Base-by-base conservation (phyloP, 2,329 filamentous ascomycete species). In the Sporothrix globosa region DNA sequence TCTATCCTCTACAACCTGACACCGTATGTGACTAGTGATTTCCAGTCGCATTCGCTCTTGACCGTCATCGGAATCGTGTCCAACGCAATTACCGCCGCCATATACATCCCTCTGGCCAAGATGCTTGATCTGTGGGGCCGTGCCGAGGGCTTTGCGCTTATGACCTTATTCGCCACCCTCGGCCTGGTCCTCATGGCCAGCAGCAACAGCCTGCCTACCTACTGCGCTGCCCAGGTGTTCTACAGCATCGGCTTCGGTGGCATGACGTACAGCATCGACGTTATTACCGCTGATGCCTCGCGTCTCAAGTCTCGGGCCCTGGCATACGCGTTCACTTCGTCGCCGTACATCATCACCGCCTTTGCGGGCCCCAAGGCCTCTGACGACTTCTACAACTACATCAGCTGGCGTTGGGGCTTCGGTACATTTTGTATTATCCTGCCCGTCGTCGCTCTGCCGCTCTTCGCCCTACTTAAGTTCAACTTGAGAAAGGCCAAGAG, bases 391-490 rank as follows among this genome's bases (percentile, higher is more conserved):
- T 80, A 86, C 39, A 73, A 78, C 17, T 79, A 83, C n/a, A 80
- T 83, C 6, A 87, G 84, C 68, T 91, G 86, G 85, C 83, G 89
- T 67, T 92, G 90, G 90, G 89, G 85, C 4, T 90, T 89, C 74
- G 90, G 86, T 30, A 82, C 82, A 73, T 90, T 87, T 78, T 82
- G 85, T 69, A 87, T 90, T 74, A 84, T 89, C 73, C 76, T 87
- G 41, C 87, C 87, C 1, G 78, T 85, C 44, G 84, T 79, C 11
- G 90, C 88, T 75, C 82, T 85, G 17, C 85, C 90, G 65, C 82
- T 90, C 63, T 79, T 87, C 53, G 83, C 88, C 6, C 78, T 86
- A 17, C 78, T 91, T 72, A 81, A 85, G 69, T 75, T 83, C 75
- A 88, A 89, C 76, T 83, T 86, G 69, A 82, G 81, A 48, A 89